Evolutionary conservation across 2,329 filamentous ascomycete species (phyloP).

Genomic region (Fusarium brevicatenulatum): DNA sequence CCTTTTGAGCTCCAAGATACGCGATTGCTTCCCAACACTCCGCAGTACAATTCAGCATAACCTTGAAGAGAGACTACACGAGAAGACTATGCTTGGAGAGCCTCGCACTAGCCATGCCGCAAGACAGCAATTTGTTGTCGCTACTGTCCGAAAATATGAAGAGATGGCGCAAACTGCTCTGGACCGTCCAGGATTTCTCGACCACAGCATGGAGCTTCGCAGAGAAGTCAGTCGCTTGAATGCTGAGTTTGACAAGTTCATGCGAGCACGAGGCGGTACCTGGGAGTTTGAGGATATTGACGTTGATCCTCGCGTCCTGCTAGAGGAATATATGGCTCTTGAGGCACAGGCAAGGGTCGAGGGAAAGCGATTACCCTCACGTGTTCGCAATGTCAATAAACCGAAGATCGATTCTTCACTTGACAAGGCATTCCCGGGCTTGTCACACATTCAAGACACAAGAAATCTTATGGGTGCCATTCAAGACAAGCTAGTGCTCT

Average conservation of each 20-base stretch:
- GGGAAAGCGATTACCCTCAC: neutral
- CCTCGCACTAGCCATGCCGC: conserved; percentile 37
- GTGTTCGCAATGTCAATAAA: neutral
- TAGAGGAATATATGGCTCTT: neutral
- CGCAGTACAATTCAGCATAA: conserved; percentile 36
- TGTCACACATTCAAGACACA: neutral
- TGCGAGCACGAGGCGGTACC: conserved; percentile 42
- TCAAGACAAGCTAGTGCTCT: conserved; percentile 38
- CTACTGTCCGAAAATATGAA: conserved; percentile 41
- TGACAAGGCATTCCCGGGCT: neutral
- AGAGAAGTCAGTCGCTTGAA: conserved; percentile 33
- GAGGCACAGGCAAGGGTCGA: neutral
- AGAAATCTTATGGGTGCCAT: conserved; percentile 33
- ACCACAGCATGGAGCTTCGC: conserved; percentile 40
- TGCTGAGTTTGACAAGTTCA: conserved; percentile 41
- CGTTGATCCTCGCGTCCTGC: conserved; percentile 19
- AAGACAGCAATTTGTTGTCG: conserved; percentile 42
- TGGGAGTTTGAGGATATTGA: conserved; percentile 43
- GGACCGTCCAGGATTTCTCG: conserved; percentile 38
- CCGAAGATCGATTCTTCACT: neutral
- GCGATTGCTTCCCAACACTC: conserved; percentile 47
- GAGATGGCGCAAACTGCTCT: conserved; percentile 34
- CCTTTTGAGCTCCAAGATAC: conserved; percentile 50
- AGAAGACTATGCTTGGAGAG: conserved; percentile 39
- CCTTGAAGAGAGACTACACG: conserved; percentile 24